A percentile compares a stretch with the other conserved stretches of the same genome.
Evolutionary conservation across 169 alveolate genomes (phyloP).

Genomic region (Plasmodium cynomolgi): DNA sequence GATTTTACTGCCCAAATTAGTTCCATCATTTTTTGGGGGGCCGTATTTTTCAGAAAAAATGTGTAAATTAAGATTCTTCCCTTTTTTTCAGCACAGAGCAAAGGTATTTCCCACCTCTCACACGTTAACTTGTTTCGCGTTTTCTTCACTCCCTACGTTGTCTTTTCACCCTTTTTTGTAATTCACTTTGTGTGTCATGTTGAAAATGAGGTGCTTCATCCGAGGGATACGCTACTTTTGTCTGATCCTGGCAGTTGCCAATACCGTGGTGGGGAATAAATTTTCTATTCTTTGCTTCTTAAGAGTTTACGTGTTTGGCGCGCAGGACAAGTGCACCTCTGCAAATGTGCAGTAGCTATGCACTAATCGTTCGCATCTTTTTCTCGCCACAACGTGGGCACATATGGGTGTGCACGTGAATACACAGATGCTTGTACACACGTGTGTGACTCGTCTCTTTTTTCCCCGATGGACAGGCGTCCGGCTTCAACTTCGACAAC

Average conservation of each 20-base stretch:
- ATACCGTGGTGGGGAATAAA: background rate
- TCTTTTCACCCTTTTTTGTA: background rate
- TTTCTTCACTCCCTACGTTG: background rate
- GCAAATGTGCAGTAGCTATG: background rate
- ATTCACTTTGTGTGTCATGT: background rate
- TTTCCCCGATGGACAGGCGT: conserved; percentile 10
- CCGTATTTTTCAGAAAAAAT: background rate
- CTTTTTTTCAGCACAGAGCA: background rate
- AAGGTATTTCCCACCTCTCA: background rate
- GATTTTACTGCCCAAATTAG: background rate
- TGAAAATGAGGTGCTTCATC: background rate
- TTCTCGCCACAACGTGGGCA: background rate
- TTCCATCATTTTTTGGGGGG: background rate
- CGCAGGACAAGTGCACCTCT: background rate
- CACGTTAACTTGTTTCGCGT: background rate
- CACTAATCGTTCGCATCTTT: background rate
- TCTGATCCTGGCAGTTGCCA: background rate
- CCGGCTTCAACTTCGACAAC: conserved; percentile 35
- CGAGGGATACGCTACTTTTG: background rate
- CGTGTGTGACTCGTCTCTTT: background rate
- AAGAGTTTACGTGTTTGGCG: background rate
- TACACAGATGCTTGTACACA: background rate
- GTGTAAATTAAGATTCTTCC: background rate
- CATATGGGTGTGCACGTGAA: background rate
- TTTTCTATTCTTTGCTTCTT: background rate